Percentiles rank a stretch among this genome's conserved stretches.
phyloP scores from a whole-genome alignment of 2,329 filamentous ascomycete genomes.

The Fusarium illudens region DNA sequence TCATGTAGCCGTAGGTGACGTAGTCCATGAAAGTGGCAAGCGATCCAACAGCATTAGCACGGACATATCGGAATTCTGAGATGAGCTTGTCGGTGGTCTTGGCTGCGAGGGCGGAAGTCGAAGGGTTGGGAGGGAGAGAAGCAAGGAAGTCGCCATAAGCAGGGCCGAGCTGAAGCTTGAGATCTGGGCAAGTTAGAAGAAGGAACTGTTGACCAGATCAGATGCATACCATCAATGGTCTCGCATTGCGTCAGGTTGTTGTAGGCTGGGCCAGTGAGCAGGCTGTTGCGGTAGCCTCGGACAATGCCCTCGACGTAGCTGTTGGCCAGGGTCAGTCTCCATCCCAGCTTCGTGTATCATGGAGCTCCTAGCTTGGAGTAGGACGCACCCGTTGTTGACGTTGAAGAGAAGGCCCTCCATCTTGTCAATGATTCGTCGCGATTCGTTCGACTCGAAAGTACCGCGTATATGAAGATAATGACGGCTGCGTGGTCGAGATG shows the following conservation, averaged over 20 bases:
- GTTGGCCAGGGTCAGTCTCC: constrained; percentile 44
- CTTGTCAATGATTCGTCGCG: constrained; percentile 37
- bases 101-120: constrained; percentile 90
- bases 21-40: constrained; percentile 97
- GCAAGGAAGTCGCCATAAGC: constrained; percentile 97
- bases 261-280: constrained; percentile 91
- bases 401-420: constrained; percentile 98
- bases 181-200: constrained; percentile 66
- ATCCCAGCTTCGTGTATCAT: constrained; percentile 26
- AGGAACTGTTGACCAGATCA: not conserved
- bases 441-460: constrained; percentile 4
- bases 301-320: constrained; percentile 98
- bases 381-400: constrained; percentile 83
- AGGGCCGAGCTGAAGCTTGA: constrained; percentile 96
- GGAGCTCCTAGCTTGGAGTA: constrained; percentile 13
- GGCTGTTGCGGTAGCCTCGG: constrained; percentile 92
- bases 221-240: constrained; percentile 83
- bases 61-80: constrained; percentile 94
- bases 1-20: constrained; percentile 99
- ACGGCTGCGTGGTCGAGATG: constrained; percentile 26
- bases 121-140: constrained; percentile 92
- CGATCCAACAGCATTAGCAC: constrained; percentile 90
- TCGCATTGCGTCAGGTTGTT: constrained; percentile 97
- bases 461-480: constrained; percentile 8
- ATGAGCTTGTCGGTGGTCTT: constrained; percentile 99